Conservation (phyloP, 768 basidiomycete species). For the Filobasidium wieringae region DNA sequence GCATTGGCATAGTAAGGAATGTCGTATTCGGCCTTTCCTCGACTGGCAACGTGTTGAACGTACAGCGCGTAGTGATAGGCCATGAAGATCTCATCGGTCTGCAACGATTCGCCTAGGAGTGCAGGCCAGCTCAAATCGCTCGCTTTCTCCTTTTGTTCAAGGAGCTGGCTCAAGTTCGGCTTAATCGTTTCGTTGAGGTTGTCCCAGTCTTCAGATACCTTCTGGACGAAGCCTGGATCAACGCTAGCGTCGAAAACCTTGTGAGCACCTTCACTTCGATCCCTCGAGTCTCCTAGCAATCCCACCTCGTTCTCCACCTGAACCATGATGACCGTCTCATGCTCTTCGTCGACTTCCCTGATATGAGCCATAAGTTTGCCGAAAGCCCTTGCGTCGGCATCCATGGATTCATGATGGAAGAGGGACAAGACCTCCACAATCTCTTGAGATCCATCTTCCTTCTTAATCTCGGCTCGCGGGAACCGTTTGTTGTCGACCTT, state of each 20-base stretch:
- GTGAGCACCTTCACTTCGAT: not conserved
- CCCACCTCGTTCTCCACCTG: constrained; percentile 15
- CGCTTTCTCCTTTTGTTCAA: not conserved
- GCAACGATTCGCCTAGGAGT: constrained; percentile 1
- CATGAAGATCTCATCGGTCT: constrained; percentile 16
- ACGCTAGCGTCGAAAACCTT: constrained; percentile 1
- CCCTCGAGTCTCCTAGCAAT: constrained; percentile 6
- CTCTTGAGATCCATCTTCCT: not conserved
- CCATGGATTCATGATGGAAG: not conserved
- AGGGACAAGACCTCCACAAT: constrained; percentile 2
- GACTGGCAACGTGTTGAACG: constrained; percentile 3
- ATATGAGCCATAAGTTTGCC: constrained; percentile 4
- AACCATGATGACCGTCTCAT: constrained; percentile 13
- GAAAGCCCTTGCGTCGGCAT: constrained; percentile 11
- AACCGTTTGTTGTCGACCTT: constrained; percentile 11
- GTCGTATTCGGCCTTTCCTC: constrained; percentile 5
- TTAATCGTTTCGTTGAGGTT: not conserved
- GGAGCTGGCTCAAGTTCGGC: not conserved
- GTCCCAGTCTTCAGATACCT: not conserved
- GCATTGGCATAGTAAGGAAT: constrained; percentile 14
- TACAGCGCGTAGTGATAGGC: constrained; percentile 13
- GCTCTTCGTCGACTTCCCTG: constrained; percentile 4
- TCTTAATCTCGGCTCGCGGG: constrained; percentile 5
- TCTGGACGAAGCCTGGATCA: not conserved
- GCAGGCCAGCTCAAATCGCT: not conserved